Base-by-base conservation (phyloP, 106 monocot genomes). In the Allium cepa region DNA sequence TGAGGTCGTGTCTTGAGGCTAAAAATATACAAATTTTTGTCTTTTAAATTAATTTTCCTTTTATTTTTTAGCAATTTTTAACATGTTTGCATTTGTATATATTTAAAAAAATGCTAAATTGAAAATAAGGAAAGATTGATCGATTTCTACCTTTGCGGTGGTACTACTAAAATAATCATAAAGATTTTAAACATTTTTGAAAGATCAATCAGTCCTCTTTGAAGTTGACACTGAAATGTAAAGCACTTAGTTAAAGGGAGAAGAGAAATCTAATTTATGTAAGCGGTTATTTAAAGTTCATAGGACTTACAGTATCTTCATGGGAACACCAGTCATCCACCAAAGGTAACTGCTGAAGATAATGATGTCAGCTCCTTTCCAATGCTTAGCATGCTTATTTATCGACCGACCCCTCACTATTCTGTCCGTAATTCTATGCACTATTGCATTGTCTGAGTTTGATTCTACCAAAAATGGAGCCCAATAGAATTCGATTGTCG, bases 381-480 rank as follows among this genome's bases (percentile, higher is more conserved):
- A 89, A 49, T 85, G 79, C 14, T 61, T 60, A 13, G 69, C 79
- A 48, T 89, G 88, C 75, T 84, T 84, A 18, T 77, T 66, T 49
- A 89, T 78, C 11, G 77, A 74, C 50, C 68, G 67, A 7, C 18
- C 67, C 10, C 73, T 63, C 14, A 88, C 73, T 0, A 76, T 76
- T 70, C 76, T 62, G 62, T 84, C 76, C 2, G 67, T 63, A 7
- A 79, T 36, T 48, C 88, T 48, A 17, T 88, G 88, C 17, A 79
- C 63, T 0, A 76, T 59, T 6, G 88, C 79, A 56, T 88, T 48
- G 62, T 88, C 88, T 2, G 81, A 76, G 79, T 88, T 88, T 8
- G 88, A 88, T 46, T 84, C 81, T 1, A 84, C 70, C 0, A 88
- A 69, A 47, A 88, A 84, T 0, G 88, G 84, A 17, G 88, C 88